Conservation (phyloP, 1,284 basidiomycete species). For the Termitomyces sp. region DNA sequence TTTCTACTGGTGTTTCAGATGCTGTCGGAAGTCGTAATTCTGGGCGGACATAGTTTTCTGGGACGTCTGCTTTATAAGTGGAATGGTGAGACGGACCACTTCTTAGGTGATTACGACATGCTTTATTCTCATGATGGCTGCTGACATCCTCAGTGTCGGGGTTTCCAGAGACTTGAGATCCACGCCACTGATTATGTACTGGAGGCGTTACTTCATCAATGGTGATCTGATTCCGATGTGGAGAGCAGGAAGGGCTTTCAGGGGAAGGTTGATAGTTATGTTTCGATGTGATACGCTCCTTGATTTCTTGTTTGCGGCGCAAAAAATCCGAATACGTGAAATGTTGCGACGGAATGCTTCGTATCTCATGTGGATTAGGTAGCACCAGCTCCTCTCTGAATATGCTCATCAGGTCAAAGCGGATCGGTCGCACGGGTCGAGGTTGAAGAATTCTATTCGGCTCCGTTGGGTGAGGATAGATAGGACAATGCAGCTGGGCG, state of each 20-base stretch:
- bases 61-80: neutral
- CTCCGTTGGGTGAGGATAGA: neutral
- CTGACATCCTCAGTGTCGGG: neutral
- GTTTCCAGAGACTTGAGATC: neutral
- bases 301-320: neutral
- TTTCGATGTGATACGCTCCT: neutral
- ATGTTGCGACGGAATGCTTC: neutral
- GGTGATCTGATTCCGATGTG: neutral
- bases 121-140: neutral
- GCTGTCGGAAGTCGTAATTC: too few species aligned
- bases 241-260: neutral
- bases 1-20: neutral
- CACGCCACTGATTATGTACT: neutral
- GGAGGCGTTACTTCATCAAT: too few species aligned
- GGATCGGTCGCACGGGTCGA: neutral
- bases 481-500: neutral
- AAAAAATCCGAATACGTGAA: neutral
- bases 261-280: neutral
- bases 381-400: neutral
- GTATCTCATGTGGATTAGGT: neutral
- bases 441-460: neutral
- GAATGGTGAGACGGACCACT: neutral
- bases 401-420: neutral
- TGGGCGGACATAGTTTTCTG: neutral
- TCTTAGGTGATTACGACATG: neutral